A percentile compares a stretch with the other conserved stretches of the same genome.
Conservation (phyloP, 148 eudicot species). For the Cornus florida region DNA sequence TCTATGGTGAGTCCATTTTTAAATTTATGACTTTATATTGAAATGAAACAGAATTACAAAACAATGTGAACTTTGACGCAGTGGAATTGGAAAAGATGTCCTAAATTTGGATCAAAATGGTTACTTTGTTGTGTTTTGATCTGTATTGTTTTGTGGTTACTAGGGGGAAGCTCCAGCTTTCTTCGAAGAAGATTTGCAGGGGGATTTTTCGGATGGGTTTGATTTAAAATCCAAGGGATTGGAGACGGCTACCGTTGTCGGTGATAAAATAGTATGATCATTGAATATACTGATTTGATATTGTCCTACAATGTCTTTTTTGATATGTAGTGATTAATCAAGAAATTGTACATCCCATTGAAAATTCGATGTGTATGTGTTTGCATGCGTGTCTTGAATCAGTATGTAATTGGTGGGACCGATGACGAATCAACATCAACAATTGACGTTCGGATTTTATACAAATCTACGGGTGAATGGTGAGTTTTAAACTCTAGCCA, state of each 20-base stretch:
- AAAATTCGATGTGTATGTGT: not conserved
- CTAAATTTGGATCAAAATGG: not conserved
- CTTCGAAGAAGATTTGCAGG: constrained; percentile 50
- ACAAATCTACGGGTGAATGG: constrained; percentile 9
- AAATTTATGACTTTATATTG: not conserved
- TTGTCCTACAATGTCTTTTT: not conserved
- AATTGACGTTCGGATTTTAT: constrained; percentile 12
- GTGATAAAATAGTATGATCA: constrained; percentile 48
- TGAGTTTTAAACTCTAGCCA: constrained; percentile 9
- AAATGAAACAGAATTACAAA: constrained; percentile 1
- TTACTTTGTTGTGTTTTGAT: constrained; percentile 3
- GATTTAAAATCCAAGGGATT: constrained; percentile 42
- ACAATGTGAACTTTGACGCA: not conserved
- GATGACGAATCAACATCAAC: constrained; percentile 35
- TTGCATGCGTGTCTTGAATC: constrained; percentile 8
- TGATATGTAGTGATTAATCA: not conserved
- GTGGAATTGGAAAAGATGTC: not conserved
- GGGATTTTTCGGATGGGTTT: constrained; percentile 38
- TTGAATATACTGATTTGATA: not conserved
- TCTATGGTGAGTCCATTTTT: constrained; percentile 28
- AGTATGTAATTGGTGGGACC: constrained; percentile 76
- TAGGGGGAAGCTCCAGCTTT: constrained; percentile 81
- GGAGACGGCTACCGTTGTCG: constrained; percentile 48
- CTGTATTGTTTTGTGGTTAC: constrained; percentile 2
- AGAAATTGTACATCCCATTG: not conserved